Evolutionary conservation across 148 eudicot genomes (phyloP), one percentile per base, ranked within the genome.

Genomic region (Chenopodium quinoa): DNA sequence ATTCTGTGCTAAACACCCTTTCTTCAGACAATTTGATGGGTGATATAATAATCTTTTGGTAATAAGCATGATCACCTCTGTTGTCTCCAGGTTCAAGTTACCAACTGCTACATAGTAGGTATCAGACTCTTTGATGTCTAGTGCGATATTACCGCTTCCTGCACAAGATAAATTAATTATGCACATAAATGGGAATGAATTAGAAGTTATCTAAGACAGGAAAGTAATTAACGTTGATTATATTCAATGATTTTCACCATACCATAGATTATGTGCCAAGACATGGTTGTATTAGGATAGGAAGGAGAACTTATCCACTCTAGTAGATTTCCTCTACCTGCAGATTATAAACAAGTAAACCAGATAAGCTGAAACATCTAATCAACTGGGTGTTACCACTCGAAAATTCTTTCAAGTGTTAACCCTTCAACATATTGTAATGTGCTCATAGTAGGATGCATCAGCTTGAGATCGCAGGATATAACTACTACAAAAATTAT

Each of bases 231-330:
- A 68, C 29, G 27, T 75, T 25, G 9, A 0, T 65, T 58, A 60
- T 9, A 14, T 70, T 13, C 34, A 58, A 20, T 34, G 9, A 11
- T 27, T 12, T n/a, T 47, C 12, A 20, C 25, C n/a, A 9, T 86
- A 91, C 92, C 93, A 60, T 88, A 73, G 69, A 91, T 83, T 29
- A 80, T 79, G 81, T 87, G 87, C 93, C 93, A 89, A 20, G 86
- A 89, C 63, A 91, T 75, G 73, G 92, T 88, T 77, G 88, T 27
- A 76, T 89, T 83, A 56, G 60, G 60, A 76, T 88, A 85, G 17
- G 86, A 80, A 75, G 91, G 93, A 75, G 87, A 83, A 50, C 83
- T 86, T 80, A 84, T 58, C 93, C 93, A 88, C 71, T 85, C 87
- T 58, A 72, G 70, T 40, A 89, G 82, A 82, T 70, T 78, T 27